These are phyloP conservation scores for Agarophyton chilense DNA, from an alignment of 23 red algal genomes.

Conservation along the genomic window DNA sequence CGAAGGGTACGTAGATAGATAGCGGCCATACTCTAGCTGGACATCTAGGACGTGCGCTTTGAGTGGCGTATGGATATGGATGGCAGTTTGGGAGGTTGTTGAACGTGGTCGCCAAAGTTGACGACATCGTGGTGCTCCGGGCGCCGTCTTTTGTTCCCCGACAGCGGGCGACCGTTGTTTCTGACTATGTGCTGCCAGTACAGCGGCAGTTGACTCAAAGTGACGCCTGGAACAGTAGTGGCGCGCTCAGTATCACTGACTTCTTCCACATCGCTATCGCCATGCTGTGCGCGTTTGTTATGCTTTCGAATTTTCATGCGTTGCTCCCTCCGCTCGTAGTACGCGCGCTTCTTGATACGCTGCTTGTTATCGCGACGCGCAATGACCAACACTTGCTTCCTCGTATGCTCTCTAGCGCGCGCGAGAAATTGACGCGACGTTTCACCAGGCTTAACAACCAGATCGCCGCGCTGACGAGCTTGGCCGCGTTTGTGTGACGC, in stretches of 20 bases:
- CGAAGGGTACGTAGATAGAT: too few relatives aligned
- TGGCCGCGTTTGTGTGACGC: not conserved
- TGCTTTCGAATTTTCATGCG: constrained; percentile 26
- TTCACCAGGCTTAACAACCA: constrained; percentile 15
- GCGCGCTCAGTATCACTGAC: not conserved
- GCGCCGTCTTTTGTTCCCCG: constrained; percentile 25
- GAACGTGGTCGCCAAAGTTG: constrained; percentile 54
- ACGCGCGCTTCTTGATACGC: constrained; percentile 44
- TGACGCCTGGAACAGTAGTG: not conserved
- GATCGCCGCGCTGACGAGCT: not conserved
- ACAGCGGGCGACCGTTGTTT: constrained; percentile 60
- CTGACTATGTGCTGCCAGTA: constrained; percentile 69
- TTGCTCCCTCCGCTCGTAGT: constrained; percentile 41
- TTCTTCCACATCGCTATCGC: constrained; percentile 41
- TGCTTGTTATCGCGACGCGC: constrained; percentile 29
- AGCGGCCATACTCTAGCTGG: too few relatives aligned
- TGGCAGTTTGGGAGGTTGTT: constrained; percentile 41
- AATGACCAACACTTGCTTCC: constrained; percentile 6
- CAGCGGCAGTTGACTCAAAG: constrained; percentile 36
- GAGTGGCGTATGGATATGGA: not conserved
- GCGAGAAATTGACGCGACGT: constrained; percentile 1
- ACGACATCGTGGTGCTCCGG: constrained; percentile 19
- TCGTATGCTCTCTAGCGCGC: constrained; percentile 4
- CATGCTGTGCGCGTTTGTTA: not conserved
- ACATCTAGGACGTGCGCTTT: not conserved